Base-by-base conservation (phyloP, 495 filamentous ascomycete genomes). In the Talaromyces proteolyticus region DNA sequence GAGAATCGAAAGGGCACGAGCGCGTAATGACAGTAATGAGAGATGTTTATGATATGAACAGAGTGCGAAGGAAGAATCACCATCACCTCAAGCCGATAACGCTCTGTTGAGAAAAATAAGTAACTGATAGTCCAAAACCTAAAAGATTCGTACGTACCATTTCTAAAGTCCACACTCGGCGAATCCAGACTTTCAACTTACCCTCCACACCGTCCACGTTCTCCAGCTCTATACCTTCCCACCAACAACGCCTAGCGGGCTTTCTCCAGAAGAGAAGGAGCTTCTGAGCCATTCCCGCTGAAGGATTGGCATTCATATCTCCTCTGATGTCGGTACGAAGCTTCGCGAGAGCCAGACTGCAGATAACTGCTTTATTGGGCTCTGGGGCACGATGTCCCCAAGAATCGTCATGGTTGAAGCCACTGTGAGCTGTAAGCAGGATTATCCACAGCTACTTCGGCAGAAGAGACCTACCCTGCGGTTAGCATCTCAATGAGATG, bases 401-500 rank as follows among this genome's bases (percentile, higher is more conserved):
- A 41, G 73, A 76, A 62, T 97, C 93, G 48, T 96, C 87, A 58
- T 91, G 87, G 59, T 96, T 90, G 75, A 99, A 99, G 20, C 93
- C 93, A 56, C 93, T 97, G 50, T 66, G 34, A 63, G 58, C 25
- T 48, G 17, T 19, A 16, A 37, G 18, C 38, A 59, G 39, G 57
- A 57, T 21, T 4, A 58, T 22, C 36, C 21, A 23, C n/a, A 23
- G n/a, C 45, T 51, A n/a, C 14, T 41, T 40, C 12, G 14, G 11
- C n/a, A 22, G 14, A 6, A 17, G 39, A 25, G 50, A 69, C 82
- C 67, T 73, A 97, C 92, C 92, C 93, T 59, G 93, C 93, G 19
- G 93, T 99, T 72, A 99, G 67, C 93, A 99, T 99, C 73, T 99
- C 93, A 61, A 99, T 97, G 42, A 99, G 72, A 72, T 99, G 93